Percentiles rank a stretch among this genome's conserved stretches.
Conservation (phyloP, 192 early-diverging fungal species). For the Podila epicladia region DNA sequence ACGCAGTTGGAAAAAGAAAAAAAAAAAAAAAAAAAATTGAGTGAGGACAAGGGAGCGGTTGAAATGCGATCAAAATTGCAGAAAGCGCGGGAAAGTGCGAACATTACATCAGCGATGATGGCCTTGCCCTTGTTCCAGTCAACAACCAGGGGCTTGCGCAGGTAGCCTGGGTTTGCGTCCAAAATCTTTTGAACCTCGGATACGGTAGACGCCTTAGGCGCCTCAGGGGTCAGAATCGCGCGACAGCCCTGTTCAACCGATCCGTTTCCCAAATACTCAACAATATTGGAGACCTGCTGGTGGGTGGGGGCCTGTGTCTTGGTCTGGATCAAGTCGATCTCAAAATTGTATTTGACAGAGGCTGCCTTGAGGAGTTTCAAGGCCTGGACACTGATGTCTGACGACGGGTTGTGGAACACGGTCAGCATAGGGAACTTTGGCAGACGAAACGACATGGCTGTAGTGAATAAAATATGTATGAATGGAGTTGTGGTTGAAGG, state of each 20-base stretch:
- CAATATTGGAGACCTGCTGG: conserved; percentile 11
- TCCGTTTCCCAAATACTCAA: conserved; percentile 17
- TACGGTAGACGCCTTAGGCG: conserved; percentile 21
- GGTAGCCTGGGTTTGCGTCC: conserved; percentile 6
- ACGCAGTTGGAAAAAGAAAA: background rate
- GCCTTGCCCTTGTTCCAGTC: conserved; percentile 38
- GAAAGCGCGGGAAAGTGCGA: background rate
- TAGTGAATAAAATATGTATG: background rate
- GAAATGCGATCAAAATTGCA: too few relatives aligned
- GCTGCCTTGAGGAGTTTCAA: conserved; percentile 17
- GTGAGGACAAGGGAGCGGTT: background rate
- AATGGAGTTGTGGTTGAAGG: background rate
- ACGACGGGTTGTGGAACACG: conserved; percentile 38
- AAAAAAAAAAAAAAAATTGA: background rate
- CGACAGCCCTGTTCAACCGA: background rate
- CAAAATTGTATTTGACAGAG: conserved; percentile 12
- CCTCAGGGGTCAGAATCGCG: conserved; percentile 1
- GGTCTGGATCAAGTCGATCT: conserved; percentile 26
- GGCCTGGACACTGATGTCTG: conserved; percentile 5
- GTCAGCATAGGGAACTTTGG: conserved; percentile 31
- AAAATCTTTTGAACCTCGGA: conserved; percentile 27
- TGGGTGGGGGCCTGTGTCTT: conserved; percentile 15
- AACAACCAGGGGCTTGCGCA: conserved; percentile 36
- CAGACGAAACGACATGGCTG: conserved; percentile 24
- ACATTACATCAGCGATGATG: conserved; percentile 29